These are phyloP conservation scores for Trichophyton rubrum DNA, from an alignment of 2,329 filamentous ascomycete species.

Conservation along the genomic window DNA sequence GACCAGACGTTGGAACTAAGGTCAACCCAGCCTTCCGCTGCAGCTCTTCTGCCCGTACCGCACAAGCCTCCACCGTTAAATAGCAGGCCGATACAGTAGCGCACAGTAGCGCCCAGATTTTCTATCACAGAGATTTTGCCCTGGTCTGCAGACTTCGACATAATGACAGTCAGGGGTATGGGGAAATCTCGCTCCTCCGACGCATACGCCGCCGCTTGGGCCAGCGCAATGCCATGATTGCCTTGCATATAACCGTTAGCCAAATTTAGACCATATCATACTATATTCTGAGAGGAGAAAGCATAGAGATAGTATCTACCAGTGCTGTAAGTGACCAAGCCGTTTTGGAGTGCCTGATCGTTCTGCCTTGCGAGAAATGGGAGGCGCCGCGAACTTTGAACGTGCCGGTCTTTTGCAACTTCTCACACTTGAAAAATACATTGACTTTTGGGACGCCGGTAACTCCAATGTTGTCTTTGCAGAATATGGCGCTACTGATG, in stretches of 20 bases:
- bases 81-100: background rate
- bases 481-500: background rate
- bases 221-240: background rate
- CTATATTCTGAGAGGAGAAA: background rate
- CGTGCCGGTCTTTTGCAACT: background rate
- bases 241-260: background rate
- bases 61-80: background rate
- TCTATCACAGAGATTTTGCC: background rate
- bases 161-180: background rate
- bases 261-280: too few species aligned
- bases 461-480: background rate
- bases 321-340: background rate
- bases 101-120: background rate
- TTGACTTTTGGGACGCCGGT: background rate
- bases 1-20: background rate
- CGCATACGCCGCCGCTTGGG: background rate
- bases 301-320: background rate
- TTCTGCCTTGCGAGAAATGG: background rate
- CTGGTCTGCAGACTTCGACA: background rate
- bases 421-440: slow-evolving; percentile 1
- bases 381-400: background rate
- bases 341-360: background rate
- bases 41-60: background rate
- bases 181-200: background rate
- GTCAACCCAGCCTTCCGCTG: background rate